Evolutionary conservation across 73 alveolate species (phyloP), one percentile per base, ranked within the genome.

Genomic region (Urostyla sp.): DNA sequence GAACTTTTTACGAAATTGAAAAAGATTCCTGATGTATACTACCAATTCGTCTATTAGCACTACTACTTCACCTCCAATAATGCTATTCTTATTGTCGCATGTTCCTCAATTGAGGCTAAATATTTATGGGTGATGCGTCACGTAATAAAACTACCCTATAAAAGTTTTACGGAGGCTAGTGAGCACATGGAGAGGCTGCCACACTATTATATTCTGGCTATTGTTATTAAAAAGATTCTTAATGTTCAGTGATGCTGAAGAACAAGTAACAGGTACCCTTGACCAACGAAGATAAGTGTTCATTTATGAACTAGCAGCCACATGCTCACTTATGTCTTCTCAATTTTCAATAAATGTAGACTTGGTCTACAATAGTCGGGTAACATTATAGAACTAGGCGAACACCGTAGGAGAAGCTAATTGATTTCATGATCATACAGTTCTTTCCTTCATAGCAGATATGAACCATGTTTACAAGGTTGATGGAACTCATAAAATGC

Each of bases 121-220:
- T 93, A 91, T 80, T 69, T 93, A 16, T 87, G 94, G 61, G 84
- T 91, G 20, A 80, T 93, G 81, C 27, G 87, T 10, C 82, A 83
- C 24, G 56, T 83, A 0, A 83, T 83, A 26, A 61, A 73, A 37
- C 35, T 48, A 3, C 80, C 81, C 44, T 28, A 48, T 69, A 24
- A n/a, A n/a, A n/a, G n/a, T n/a, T n/a, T n/a, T n/a, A n/a, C 69
- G 16, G 72, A 48, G n/a, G 52, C 83, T 5, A 24, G 49, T 27
- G 83, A 69, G 48, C 57, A 69, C 10, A 37, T 69, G 40, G 24
- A 49, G 55, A 49, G 27, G 18, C 26, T 69, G 15, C 18, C 34
- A n/a, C 54, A 37, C 37, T 69, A 69, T 30, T 67, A 69, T 20
- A 69, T 69, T 46, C 30, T 69, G 1, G 13, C 72, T 34, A 44